Evolutionary conservation across 192 early-diverging fungal genomes (phyloP).

Genomic region (Coemansia reversa): DNA sequence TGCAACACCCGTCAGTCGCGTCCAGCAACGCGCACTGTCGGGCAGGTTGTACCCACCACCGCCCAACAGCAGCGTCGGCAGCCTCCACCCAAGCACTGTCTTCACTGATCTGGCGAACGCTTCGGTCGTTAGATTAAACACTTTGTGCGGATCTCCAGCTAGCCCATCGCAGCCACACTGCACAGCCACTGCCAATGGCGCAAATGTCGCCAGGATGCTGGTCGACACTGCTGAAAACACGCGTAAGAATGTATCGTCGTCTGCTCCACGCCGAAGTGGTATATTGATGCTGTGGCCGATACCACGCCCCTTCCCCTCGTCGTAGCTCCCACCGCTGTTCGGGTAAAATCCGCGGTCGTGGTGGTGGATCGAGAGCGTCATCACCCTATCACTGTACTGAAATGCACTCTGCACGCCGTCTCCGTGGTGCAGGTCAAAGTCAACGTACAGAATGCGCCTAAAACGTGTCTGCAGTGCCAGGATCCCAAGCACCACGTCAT

Average conservation of each 20-base stretch:
- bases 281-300: constrained; percentile 88
- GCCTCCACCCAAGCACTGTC: constrained; percentile 9
- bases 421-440: constrained; percentile 97
- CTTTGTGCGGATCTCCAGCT: constrained; percentile 44
- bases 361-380: constrained; percentile 97
- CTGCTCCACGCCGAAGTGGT: constrained; percentile 81
- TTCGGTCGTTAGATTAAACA: constrained; percentile 41
- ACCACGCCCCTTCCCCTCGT: constrained; percentile 77
- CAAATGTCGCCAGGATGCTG: constrained; percentile 68
- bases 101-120: constrained; percentile 28
- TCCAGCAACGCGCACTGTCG: constrained; percentile 93
- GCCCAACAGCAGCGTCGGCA: constrained; percentile 39
- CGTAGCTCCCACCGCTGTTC: constrained; percentile 76
- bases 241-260: constrained; percentile 79
- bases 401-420: constrained; percentile 99
- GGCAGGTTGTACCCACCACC: constrained; percentile 86
- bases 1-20: constrained; percentile 86
- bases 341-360: constrained; percentile 93
- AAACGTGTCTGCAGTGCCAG: constrained; percentile 75
- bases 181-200: constrained; percentile 81
- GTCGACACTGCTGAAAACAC: constrained; percentile 75
- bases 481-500: constrained; percentile 95
- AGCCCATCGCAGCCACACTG: constrained; percentile 78
- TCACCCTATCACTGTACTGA: constrained; percentile 84
- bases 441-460: constrained; percentile 89